phyloP scores from a whole-genome alignment of 805 yeast species.

The Cyberlindnera suaveolens region DNA sequence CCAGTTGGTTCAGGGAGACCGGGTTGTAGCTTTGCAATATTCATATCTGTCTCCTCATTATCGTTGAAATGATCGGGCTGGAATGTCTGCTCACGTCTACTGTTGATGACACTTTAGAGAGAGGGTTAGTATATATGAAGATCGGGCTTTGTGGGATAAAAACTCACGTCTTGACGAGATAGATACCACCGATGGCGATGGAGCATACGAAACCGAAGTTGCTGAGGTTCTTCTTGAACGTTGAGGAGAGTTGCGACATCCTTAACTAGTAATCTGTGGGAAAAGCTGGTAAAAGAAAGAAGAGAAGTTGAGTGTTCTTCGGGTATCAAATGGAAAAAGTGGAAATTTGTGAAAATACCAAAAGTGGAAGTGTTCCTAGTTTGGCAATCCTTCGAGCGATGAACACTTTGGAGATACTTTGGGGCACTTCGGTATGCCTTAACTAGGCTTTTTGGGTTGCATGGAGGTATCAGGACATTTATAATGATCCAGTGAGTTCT shows the following conservation, averaged over 20 bases:
- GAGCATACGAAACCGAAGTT: conserved; percentile 22
- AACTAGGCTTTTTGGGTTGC: no score
- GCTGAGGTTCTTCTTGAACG: conserved; percentile 16
- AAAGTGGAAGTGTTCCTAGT: no score
- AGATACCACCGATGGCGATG: conserved; percentile 23
- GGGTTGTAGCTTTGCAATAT: conserved; percentile 40
- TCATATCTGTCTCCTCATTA: conserved; percentile 6
- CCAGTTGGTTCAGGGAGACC: conserved; percentile 45
- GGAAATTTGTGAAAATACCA: background rate
- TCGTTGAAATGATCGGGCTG: conserved; percentile 25
- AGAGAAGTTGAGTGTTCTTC: no score
- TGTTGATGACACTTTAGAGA: conserved; percentile 22
- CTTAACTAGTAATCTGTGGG: background rate
- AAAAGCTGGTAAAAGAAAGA: no score
- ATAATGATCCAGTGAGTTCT: no score
- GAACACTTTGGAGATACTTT: no score
- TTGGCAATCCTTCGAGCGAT: no score
- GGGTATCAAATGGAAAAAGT: no score
- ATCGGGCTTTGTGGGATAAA: background rate
- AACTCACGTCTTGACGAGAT: conserved; percentile 24
- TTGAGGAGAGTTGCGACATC: conserved; percentile 12
- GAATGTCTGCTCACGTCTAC: conserved; percentile 31
- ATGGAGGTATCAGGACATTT: no score
- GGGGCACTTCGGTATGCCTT: no score
- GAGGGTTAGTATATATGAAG: background rate